Percentiles rank a stretch among this genome's conserved stretches.
Evolutionary conservation across 2,329 filamentous ascomycete genomes (phyloP).

Genomic region (Karstenula rhodostoma): DNA sequence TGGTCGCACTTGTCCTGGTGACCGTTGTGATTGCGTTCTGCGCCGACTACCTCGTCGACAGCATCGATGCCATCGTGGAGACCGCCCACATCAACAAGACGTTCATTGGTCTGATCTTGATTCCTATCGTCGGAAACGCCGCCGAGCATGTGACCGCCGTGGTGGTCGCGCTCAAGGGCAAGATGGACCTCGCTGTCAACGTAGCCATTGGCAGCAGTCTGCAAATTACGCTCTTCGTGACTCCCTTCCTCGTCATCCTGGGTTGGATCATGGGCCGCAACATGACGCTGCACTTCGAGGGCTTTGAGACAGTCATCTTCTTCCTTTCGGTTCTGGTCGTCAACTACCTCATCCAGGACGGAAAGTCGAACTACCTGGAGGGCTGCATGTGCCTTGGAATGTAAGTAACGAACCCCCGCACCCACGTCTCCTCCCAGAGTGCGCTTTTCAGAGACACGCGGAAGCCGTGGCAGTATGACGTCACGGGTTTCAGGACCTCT

Average conservation of each 20-base stretch:
- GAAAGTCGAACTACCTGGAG: conserved; percentile 86
- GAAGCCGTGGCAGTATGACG: conserved; percentile 1
- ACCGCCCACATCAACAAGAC: conserved; percentile 62
- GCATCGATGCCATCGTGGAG: conserved; percentile 63
- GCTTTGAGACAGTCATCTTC: conserved; percentile 87
- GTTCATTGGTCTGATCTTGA: conserved; percentile 64
- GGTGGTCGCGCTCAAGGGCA: conserved; percentile 64
- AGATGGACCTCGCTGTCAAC: conserved; percentile 65
- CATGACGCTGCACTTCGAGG: conserved; percentile 80
- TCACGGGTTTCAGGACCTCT: background rate
- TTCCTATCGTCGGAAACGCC: conserved; percentile 66
- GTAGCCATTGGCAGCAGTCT: conserved; percentile 63
- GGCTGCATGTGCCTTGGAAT: conserved; percentile 68
- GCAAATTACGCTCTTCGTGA: conserved; percentile 66
- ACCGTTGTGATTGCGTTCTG: conserved; percentile 60
- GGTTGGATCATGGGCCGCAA: conserved; percentile 63
- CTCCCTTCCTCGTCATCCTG: conserved; percentile 64
- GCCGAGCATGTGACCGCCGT: conserved; percentile 65
- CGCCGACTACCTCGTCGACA: conserved; percentile 63
- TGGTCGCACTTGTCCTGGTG: conserved; percentile 56
- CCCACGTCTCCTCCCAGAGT: conserved; percentile 3
- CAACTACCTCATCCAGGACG: conserved; percentile 86
- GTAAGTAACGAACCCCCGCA: conserved; percentile 32
- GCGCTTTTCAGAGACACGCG: conserved; percentile 12
- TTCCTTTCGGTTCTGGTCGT: conserved; percentile 87